phyloP scores from a whole-genome alignment of 2,329 filamentous ascomycete genomes.

The Daldinia sp. region DNA sequence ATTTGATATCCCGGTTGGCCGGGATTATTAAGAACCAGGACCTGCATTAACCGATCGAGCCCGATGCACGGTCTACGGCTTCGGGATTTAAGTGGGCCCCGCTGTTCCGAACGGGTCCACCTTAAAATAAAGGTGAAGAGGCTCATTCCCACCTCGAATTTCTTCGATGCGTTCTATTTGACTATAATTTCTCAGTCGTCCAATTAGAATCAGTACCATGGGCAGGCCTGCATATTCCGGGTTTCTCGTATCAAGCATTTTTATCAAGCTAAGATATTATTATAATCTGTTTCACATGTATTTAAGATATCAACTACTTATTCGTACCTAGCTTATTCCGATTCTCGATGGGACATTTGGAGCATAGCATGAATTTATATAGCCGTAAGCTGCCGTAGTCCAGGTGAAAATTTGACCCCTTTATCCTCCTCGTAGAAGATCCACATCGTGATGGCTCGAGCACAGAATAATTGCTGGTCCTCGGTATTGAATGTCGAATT shows the following conservation, averaged over 20 bases:
- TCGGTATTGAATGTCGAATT: background rate
- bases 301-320: too few species aligned
- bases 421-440: background rate
- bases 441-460: background rate
- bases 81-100: conserved; percentile 25
- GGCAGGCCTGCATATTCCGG: background rate
- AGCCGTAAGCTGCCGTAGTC: background rate
- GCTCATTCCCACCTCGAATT: background rate
- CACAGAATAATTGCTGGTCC: background rate
- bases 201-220: background rate
- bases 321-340: too few species aligned
- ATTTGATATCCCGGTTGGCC: conserved; percentile 3
- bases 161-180: background rate
- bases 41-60: conserved; percentile 16
- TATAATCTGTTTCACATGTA: background rate
- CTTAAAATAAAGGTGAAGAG: conserved; percentile 7
- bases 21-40: conserved; percentile 18
- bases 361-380: background rate
- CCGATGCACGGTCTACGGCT: conserved; percentile 8
- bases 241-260: background rate
- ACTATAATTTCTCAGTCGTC: background rate
- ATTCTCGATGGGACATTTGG: too few species aligned
- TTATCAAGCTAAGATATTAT: background rate
- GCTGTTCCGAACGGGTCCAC: conserved; percentile 11
- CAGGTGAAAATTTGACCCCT: background rate